Evolutionary conservation across 768 basidiomycete genomes (phyloP).

Genomic region (Kwoniella heveanensis): DNA sequence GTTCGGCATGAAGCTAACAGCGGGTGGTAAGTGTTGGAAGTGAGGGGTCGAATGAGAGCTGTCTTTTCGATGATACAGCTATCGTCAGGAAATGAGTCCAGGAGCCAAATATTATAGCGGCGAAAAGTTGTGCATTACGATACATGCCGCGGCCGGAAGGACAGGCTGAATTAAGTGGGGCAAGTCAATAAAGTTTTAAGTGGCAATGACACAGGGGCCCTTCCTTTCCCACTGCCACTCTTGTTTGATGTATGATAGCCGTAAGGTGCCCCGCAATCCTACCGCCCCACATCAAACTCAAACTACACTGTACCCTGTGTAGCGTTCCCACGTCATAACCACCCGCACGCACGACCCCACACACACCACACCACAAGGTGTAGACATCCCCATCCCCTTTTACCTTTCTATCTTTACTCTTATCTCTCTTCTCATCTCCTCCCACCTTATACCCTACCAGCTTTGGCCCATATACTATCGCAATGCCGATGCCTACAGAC

Average conservation of each 20-base stretch:
- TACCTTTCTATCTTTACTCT: neutral
- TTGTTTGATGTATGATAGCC: no score
- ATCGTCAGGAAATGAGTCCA: no score
- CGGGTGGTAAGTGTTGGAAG: no score
- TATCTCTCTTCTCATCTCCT: neutral
- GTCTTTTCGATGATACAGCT: no score
- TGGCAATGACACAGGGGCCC: no score
- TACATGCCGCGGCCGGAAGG: neutral
- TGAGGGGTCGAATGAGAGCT: no score
- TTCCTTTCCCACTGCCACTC: no score
- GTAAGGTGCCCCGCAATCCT: neutral
- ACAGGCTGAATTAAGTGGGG: neutral
- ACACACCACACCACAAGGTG: no score
- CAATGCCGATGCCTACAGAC: conserved; percentile 11
- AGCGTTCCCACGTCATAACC: neutral
- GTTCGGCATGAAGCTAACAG: conserved; percentile 33
- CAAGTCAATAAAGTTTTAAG: neutral
- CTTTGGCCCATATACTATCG: neutral
- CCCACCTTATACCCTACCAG: neutral
- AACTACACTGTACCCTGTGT: no score
- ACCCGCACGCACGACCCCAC: neutral
- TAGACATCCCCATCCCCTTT: neutral
- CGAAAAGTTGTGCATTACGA: neutral
- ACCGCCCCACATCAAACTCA: neutral
- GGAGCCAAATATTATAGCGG: no score